These are phyloP conservation scores for Pythium monospermum DNA, from an alignment of 352 stramenopile species.

Conservation along the genomic window DNA sequence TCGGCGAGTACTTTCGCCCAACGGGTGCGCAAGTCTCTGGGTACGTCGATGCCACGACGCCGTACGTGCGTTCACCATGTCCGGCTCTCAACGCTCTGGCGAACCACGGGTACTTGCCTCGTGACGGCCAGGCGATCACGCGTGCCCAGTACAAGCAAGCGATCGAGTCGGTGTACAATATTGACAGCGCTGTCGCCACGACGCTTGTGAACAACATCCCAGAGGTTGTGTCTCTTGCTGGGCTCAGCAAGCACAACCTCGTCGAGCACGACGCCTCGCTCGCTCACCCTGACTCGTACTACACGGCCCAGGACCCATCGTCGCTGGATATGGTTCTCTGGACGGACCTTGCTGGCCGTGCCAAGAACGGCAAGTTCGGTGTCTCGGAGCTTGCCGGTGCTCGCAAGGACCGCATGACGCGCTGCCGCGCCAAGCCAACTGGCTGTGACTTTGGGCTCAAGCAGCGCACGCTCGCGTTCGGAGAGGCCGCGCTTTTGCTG, in stretches of 20 bases:
- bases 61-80: conserved; percentile 34
- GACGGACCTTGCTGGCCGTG: conserved; percentile 21
- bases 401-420: conserved; percentile 4
- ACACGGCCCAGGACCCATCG: conserved; percentile 28
- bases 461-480: conserved; percentile 1
- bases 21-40: conserved; percentile 25
- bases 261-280: too few species aligned
- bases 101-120: conserved; percentile 46
- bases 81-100: conserved; percentile 41
- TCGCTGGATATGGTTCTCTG: conserved; percentile 19
- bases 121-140: conserved; percentile 35
- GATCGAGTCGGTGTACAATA: conserved; percentile 17
- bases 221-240: conserved; percentile 21
- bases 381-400: not conserved
- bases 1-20: conserved; percentile 26
- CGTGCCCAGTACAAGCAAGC: conserved; percentile 8
- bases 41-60: conserved; percentile 11
- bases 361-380: conserved; percentile 2
- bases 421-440: not conserved
- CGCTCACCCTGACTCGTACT: conserved; percentile 31
- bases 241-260: conserved; percentile 33
- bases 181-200: conserved; percentile 7
- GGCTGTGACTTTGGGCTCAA: conserved; percentile 2
- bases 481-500: not conserved
- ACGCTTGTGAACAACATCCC: conserved; percentile 16